A percentile compares a stretch with the other conserved stretches of the same genome.
These are phyloP conservation scores for Fistulifera solaris DNA, from an alignment of 108 stramenopile species.

Conservation along the genomic window DNA sequence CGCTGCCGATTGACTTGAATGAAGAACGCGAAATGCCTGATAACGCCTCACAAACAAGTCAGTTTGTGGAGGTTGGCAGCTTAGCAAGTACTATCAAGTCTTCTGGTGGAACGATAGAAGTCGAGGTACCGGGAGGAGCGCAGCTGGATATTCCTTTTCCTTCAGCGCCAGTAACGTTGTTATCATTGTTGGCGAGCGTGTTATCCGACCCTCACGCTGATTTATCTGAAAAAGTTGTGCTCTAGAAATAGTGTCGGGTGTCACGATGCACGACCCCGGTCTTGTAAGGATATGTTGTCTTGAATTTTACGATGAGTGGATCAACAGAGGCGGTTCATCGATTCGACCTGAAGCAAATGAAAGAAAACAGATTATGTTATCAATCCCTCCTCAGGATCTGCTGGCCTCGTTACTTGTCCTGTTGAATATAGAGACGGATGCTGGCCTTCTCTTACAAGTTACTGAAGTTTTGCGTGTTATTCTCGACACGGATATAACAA, in stretches of 20 bases:
- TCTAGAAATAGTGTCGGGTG: conserved; percentile 65
- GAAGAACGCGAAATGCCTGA: conserved; percentile 14
- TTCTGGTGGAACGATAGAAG: background rate
- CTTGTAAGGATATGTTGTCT: conserved; percentile 60
- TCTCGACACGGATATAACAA: conserved; percentile 72
- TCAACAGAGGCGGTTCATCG: background rate
- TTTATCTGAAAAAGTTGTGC: conserved; percentile 57
- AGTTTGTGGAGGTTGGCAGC: conserved; percentile 12
- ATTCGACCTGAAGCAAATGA: conserved; percentile 57
- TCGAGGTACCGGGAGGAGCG: background rate
- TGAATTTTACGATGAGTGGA: conserved; percentile 17
- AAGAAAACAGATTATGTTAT: conserved; percentile 48
- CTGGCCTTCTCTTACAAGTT: conserved; percentile 69
- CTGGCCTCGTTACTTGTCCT: conserved; percentile 57
- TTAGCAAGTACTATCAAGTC: conserved; percentile 8
- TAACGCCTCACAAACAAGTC: conserved; percentile 8
- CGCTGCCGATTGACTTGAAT: conserved; percentile 37
- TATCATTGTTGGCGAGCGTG: conserved; percentile 50
- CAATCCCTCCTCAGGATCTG: conserved; percentile 58
- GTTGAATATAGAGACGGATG: conserved; percentile 66
- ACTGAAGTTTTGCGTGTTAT: conserved; percentile 76
- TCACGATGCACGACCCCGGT: conserved; percentile 70
- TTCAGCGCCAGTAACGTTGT: conserved; percentile 34
- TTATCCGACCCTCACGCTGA: conserved; percentile 63
- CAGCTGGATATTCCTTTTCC: background rate